Evolutionary conservation across 2,329 filamentous ascomycete species (phyloP), one percentile per base, ranked within the genome.

Genomic region (Clonostachys chloroleuca): DNA sequence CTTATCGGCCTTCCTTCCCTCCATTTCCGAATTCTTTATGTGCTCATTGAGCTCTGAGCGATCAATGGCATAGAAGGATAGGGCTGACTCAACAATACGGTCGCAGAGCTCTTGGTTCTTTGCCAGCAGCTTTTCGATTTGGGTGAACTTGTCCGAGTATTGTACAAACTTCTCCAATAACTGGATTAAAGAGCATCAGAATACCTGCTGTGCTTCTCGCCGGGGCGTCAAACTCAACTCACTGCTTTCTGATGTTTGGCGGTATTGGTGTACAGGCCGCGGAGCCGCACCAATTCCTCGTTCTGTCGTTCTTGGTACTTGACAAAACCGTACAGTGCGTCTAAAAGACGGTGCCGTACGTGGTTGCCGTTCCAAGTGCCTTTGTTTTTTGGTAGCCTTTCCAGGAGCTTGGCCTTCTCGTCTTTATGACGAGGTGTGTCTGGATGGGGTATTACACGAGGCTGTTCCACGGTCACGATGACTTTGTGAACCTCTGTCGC

Each of bases 151-250:
- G 49, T 78, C 73, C 3, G 75, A 74, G 54, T 82, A 86, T 42
- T 78, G 68, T 39, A 83, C 59, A 2, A 73, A 63, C n/a, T 76
- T 73, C 51, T 83, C 78, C 3, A 86, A 71, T 3, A 77, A 20
- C 70, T 75, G 37, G 24, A 6, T 10, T 9, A 10, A 8, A 9
- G 8, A 30, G 8, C 24, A 30, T 30, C 6, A 24, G 13, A 12
- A 18, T 34, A 33, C 13, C 8, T 2, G 13, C 30, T 17, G 16
- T 33, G 17, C 34, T 30, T 14, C 12, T 30, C 13, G 12, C 5
- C 24, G 24, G 18, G 24, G 24, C 24, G 24, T 30, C 24, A 37
- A 30, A 30, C 24, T 36, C 2, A 12, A 37, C 54, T 5, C 46
- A 62, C 57, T 36, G 52, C 52, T 37, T 62, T 65, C 40, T 74